Evolutionary conservation across 345 rosid genomes (phyloP).

Genomic region (Rhodomyrtus tomentosa): DNA sequence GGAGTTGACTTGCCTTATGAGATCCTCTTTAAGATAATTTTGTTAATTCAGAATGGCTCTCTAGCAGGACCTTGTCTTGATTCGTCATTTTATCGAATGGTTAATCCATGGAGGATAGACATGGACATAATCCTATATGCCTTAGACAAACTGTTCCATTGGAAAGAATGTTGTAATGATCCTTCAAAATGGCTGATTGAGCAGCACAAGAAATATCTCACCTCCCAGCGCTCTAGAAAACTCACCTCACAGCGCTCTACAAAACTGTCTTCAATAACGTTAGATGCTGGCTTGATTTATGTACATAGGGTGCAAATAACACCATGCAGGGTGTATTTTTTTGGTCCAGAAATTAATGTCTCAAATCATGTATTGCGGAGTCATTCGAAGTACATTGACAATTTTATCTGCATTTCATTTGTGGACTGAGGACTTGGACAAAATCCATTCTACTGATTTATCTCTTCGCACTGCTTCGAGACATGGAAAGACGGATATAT

Average conservation of each 20-base stretch:
- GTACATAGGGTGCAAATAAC: slow-evolving; percentile 48
- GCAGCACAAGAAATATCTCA: slow-evolving; percentile 16
- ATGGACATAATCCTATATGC: slow-evolving; percentile 28
- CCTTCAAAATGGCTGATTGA: slow-evolving; percentile 42
- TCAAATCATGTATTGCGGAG: slow-evolving; percentile 51
- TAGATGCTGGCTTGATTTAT: slow-evolving; percentile 41
- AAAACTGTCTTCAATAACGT: slow-evolving; percentile 16
- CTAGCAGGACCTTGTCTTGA: slow-evolving; percentile 39
- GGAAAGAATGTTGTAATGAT: slow-evolving; percentile 49
- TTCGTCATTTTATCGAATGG: slow-evolving; percentile 24
- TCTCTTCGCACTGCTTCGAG: slow-evolving; percentile 38
- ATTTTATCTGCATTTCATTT: slow-evolving; percentile 55
- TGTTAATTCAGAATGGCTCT: slow-evolving; percentile 48
- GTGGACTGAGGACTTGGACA: slow-evolving; percentile 53
- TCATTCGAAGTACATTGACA: slow-evolving; percentile 15
- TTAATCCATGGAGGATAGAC: slow-evolving; percentile 24
- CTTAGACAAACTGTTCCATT: slow-evolving; percentile 29
- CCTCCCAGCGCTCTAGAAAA: too few species aligned
- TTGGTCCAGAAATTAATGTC: slow-evolving; percentile 52
- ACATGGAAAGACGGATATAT: slow-evolving; percentile 27
- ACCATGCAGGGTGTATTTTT: slow-evolving; percentile 47
- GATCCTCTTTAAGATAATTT: slow-evolving; percentile 40
- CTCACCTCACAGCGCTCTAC: slow-evolving; percentile 4
- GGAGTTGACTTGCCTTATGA: slow-evolving; percentile 25
- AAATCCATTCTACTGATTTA: slow-evolving; percentile 47